A percentile compares a stretch with the other conserved stretches of the same genome.
Conservation (phyloP, 495 filamentous ascomycete species). For the Tuber borchii region DNA sequence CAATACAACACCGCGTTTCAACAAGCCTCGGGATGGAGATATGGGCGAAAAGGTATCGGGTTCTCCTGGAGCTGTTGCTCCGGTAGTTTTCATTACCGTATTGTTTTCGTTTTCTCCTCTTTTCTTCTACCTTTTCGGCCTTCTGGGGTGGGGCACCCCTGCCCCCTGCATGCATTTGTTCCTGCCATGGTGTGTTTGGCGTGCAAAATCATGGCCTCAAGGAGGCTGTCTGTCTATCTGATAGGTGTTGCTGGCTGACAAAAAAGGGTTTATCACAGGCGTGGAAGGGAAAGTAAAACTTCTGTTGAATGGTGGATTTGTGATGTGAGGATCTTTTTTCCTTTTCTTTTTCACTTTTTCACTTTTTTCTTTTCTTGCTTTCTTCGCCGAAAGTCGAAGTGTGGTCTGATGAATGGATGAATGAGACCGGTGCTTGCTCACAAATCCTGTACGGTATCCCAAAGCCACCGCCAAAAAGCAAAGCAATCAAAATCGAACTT, state of each 20-base stretch:
- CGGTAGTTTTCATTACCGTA: background rate
- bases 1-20: background rate
- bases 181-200: background rate
- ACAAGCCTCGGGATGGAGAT: background rate
- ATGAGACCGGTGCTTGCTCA: background rate
- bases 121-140: background rate
- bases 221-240: background rate
- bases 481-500: slow-evolving; percentile 3
- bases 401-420: background rate
- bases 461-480: background rate
- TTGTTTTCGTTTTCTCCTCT: background rate
- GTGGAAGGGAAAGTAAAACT: background rate
- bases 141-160: background rate
- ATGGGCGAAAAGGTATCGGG: background rate
- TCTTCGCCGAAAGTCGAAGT: background rate
- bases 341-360: background rate
- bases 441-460: background rate
- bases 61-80: background rate
- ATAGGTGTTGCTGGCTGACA: background rate
- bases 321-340: background rate
- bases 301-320: background rate
- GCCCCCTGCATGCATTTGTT: background rate
- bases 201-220: background rate
- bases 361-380: background rate
- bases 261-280: background rate